Evolutionary conservation across 2,329 filamentous ascomycete genomes (phyloP).

Genomic region (Cladosporium sp.): DNA sequence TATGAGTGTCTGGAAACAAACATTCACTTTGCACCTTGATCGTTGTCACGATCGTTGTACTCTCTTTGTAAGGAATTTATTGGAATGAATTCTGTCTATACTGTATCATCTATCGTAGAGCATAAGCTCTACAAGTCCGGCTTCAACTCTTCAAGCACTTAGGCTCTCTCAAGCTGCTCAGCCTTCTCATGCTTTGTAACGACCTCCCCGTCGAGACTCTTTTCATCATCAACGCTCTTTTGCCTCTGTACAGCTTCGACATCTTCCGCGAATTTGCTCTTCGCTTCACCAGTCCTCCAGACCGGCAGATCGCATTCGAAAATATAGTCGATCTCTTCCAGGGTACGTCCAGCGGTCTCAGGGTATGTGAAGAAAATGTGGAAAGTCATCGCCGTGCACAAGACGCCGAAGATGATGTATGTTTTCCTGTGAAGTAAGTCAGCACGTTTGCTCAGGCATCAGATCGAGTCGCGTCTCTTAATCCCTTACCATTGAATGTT

Average conservation of each 20-base stretch:
- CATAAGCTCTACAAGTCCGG: neutral
- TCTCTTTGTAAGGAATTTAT: no score
- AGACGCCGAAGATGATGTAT: slow-evolving; percentile 75
- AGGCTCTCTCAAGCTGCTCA: slow-evolving; percentile 11
- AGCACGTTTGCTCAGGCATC: no score
- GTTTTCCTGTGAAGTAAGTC: slow-evolving; percentile 44
- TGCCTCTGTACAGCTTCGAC: slow-evolving; percentile 63
- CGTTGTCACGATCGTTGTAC: neutral
- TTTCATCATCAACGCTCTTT: neutral
- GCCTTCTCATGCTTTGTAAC: slow-evolving; percentile 2
- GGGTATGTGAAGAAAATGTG: slow-evolving; percentile 69
- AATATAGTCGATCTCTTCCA: slow-evolving; percentile 74
- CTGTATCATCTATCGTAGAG: neutral
- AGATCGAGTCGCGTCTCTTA: no score
- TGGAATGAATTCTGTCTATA: neutral
- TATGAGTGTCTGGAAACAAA: neutral
- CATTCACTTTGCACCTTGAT: neutral
- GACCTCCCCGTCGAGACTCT: neutral
- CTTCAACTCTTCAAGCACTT: neutral
- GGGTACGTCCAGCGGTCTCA: slow-evolving; percentile 69
- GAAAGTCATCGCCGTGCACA: slow-evolving; percentile 67
- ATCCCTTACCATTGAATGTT: slow-evolving; percentile 48
- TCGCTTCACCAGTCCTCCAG: slow-evolving; percentile 33
- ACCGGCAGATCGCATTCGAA: slow-evolving; percentile 60
- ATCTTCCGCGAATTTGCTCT: slow-evolving; percentile 71